Conservation (phyloP, 2,329 filamentous ascomycete genomes). For the Nigrospora sphaerica region DNA sequence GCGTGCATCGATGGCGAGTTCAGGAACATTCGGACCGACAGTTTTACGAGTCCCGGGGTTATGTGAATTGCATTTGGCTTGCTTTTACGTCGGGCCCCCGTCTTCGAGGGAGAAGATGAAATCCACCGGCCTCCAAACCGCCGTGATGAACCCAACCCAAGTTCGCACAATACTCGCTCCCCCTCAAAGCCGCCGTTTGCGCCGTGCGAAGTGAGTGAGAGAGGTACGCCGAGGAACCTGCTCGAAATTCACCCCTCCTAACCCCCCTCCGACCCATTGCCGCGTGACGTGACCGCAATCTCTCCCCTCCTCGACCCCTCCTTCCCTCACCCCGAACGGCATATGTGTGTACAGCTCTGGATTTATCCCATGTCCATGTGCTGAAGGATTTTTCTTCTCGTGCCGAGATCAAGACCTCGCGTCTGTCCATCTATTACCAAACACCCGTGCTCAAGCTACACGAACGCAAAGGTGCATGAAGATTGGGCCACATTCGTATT, state of each 20-base stretch:
- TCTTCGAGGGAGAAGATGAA: constrained; percentile 22
- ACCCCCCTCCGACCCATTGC: too few relatives aligned
- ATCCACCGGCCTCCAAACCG: constrained; percentile 19
- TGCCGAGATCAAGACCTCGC: constrained; percentile 35
- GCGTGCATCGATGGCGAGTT: constrained; percentile 22
- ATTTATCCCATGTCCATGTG: constrained; percentile 32
- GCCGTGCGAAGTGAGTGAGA: too few relatives aligned
- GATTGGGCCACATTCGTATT: constrained; percentile 47
- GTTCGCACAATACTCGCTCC: too few relatives aligned
- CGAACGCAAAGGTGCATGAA: constrained; percentile 51
- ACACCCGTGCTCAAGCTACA: constrained; percentile 40
- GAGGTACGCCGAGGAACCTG: too few relatives aligned
- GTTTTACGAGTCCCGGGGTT: constrained; percentile 21
- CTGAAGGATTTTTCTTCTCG: constrained; percentile 41
- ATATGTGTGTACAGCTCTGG: constrained; percentile 46
- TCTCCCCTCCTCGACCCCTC: too few relatives aligned
- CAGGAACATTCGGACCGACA: constrained; percentile 18
- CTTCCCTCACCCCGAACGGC: constrained; percentile 17
- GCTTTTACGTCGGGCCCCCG: constrained; percentile 17
- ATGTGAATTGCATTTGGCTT: constrained; percentile 23
- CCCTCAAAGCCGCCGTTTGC: too few relatives aligned
- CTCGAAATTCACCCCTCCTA: too few relatives aligned
- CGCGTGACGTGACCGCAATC: too few relatives aligned
- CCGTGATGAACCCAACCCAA: constrained; percentile 15
- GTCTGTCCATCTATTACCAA: constrained; percentile 55